Evolutionary conservation across 2,329 filamentous ascomycete genomes (phyloP), one percentile per base, ranked within the genome.

Genomic region (Sporothrix globosa): DNA sequence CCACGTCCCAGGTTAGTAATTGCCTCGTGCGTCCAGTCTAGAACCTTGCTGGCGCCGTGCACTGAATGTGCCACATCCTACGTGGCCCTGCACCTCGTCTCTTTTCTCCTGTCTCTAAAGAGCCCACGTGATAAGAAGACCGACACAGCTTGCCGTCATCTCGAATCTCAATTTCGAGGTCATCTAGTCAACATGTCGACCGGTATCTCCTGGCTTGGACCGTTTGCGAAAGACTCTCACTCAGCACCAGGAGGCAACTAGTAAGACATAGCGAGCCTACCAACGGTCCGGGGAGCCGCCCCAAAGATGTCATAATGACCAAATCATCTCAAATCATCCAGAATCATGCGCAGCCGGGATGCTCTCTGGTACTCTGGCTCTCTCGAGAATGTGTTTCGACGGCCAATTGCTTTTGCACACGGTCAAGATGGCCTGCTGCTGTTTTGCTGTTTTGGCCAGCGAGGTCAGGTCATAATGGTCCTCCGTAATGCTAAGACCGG

Each of bases 11-110:
- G 11, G n/a, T 17, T 21, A 9, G 44, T 46, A 46, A 46, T 63
- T 63, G 58, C 58, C 58, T 46, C 58, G 39, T 63, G n/a, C 54
- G 17, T 60, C 56, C 19, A 24, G 21, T 14, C 24, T 48, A 60
- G 34, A 19, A 61, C 58, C 58, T 63, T 63, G 58, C 58, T 63
- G 58, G 58, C 58, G 21, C n/a, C 5, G 58, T 46, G 58, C 58
- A 63, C 34, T 9, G 34, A 34, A 34, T 6, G 34, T 7, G 39
- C 39, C 39, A 13, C 13, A 61, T 61, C 56, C n/a, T 61, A 17
- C 34, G 54, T 44, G 34, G 34, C 39, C 14, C 41, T 44, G 41
- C 41, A 44, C 58, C 21, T 46, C 13, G 21, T 9, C 41, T 44
- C 34, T 34, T 34, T 34, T 34, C 7, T 3, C 21, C 14, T 7